Base-by-base conservation (phyloP, 306 rosid species). In the Fragaria iinumae region DNA sequence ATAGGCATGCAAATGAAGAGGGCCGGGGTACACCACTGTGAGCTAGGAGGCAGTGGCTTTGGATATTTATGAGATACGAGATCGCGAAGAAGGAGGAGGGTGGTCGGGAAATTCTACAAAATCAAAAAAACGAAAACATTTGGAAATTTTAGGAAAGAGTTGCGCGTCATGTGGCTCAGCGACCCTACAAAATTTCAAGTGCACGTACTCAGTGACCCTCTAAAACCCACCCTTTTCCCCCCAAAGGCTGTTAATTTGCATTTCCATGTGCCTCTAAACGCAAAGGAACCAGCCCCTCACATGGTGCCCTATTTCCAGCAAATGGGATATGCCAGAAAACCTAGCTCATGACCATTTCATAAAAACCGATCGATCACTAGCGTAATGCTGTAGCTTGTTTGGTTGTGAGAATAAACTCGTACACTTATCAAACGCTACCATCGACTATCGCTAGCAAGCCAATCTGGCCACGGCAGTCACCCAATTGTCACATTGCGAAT, bases 151-250 rank as follows among this genome's bases (percentile, higher is more conserved):
- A 48, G 45, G 76, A 47, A 8, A 49, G 69, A 80, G 76, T 38
- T 45, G 68, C 75, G 72, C 45, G 48, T 77, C 87, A 90, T 88
- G 92, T 88, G 88, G 75, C 32, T 80, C 0, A 18, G 47, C 75
- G 91, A 85, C 79, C 93, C 96, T 85, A 84, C 91, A 89, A 67
- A 34, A 44, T 67, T 79, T 84, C 64, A 75, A 85, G 87, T 85
- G 85, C 90, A 81, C 83, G 70, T 66, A 66, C 70, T 20, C 1
- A 16, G 23, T 77, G 73, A 81, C 80, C 80, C 80, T 76, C 53
- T 43, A 70, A 70, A 39, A 21, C 3, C 44, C 47, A 53, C 48
- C 73, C 76, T 52, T 76, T 83, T 39, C 2, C 66, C 53, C 53
- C 34, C 52, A 52, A 79, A 60, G 76, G 87, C 84, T 16, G 45